A percentile compares a stretch with the other conserved stretches of the same genome.
Conservation (phyloP, 2,329 filamentous ascomycete species). For the Plenodomus biglobosus region DNA sequence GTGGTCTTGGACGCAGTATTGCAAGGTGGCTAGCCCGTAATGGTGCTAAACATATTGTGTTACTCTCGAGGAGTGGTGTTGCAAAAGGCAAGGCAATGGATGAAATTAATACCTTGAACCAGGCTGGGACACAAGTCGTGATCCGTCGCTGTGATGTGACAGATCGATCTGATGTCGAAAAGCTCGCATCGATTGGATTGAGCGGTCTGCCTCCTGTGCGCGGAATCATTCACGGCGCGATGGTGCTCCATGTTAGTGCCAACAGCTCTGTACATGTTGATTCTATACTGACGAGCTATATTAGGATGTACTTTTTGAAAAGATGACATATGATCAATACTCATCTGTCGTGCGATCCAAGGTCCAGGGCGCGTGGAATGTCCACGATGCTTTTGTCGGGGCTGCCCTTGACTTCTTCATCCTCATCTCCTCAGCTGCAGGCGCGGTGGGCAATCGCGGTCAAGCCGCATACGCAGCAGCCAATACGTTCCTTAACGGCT, state of each 20-base stretch:
- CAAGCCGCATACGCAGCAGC: conserved; percentile 30
- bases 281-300: neutral
- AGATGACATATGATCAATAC: conserved; percentile 23
- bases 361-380: conserved; percentile 25
- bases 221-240: conserved; percentile 30
- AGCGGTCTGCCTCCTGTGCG: conserved; percentile 23
- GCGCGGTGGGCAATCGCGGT: conserved; percentile 21
- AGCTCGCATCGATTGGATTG: conserved; percentile 11
- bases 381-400: conserved; percentile 4
- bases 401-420: conserved; percentile 44
- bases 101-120: conserved; percentile 15
- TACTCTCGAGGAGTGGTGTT: conserved; percentile 23
- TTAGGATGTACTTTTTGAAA: conserved; percentile 24
- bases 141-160: conserved; percentile 21
- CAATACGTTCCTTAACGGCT: conserved; percentile 35
- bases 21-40: conserved; percentile 27
- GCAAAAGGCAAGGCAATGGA: conserved; percentile 14
- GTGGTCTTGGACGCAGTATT: conserved; percentile 30
- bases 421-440: conserved; percentile 36
- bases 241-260: conserved; percentile 24
- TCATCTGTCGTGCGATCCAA: conserved; percentile 20
- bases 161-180: conserved; percentile 15
- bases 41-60: conserved; percentile 26
- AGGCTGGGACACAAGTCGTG: conserved; percentile 13
- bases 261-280: neutral